Percentiles rank a stretch among this genome's conserved stretches.
Evolutionary conservation across 2,329 filamentous ascomycete species (phyloP).

Genomic region (Cercospora janseana): DNA sequence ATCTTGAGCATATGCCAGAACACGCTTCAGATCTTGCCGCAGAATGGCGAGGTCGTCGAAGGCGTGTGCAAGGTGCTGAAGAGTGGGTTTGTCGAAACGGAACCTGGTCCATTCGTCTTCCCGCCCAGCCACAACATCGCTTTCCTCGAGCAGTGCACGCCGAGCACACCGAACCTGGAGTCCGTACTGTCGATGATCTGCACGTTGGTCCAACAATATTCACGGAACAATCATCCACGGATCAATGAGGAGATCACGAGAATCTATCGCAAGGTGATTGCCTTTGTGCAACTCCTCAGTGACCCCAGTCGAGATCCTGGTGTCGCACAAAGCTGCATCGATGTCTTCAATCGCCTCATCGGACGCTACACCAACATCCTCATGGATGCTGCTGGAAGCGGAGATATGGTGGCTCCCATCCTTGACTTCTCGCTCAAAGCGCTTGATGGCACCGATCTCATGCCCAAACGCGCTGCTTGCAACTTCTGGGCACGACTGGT

Average conservation of each 20-base stretch:
- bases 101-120: constrained; percentile 75
- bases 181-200: constrained; percentile 69
- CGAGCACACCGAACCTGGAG: constrained; percentile 65
- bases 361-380: constrained; percentile 61
- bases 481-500: constrained; percentile 68
- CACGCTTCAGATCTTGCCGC: constrained; percentile 54
- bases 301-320: constrained; percentile 66
- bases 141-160: constrained; percentile 55
- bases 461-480: constrained; percentile 71
- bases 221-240: constrained; percentile 38
- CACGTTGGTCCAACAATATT: constrained; percentile 58
- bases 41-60: constrained; percentile 67
- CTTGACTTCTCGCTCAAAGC: constrained; percentile 71
- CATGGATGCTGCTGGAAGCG: constrained; percentile 60
- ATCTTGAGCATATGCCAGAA: constrained; percentile 52
- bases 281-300: constrained; percentile 61
- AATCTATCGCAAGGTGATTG: constrained; percentile 62
- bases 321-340: constrained; percentile 69
- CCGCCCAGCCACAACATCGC: constrained; percentile 63
- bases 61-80: constrained; percentile 69
- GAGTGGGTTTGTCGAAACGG: constrained; percentile 71
- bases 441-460: constrained; percentile 66
- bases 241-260: constrained; percentile 51
- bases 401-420: constrained; percentile 42
- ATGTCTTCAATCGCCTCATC: constrained; percentile 66